Percentiles rank a stretch among this genome's conserved stretches.
Evolutionary conservation across 352 stramenopile genomes (phyloP).

Genomic region (Phytophthora uliginosa): DNA sequence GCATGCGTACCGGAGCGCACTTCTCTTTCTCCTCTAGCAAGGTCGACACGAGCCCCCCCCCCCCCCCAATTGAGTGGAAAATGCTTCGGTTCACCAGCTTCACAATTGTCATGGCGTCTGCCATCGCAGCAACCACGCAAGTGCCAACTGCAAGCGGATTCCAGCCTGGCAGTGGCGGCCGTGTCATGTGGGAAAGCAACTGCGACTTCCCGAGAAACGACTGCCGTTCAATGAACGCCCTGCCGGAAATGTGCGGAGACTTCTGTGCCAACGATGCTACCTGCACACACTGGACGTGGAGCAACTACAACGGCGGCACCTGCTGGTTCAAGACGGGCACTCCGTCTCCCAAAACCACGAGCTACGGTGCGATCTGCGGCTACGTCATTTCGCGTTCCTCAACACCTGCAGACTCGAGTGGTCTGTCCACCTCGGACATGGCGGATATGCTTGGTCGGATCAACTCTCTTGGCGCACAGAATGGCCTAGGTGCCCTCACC

Average conservation of each 20-base stretch:
- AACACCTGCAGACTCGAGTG: constrained; percentile 16
- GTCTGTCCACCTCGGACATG: constrained; percentile 25
- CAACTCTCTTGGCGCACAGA: constrained; percentile 48
- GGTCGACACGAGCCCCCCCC: background rate
- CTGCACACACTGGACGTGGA: constrained; percentile 44
- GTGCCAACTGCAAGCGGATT: constrained; percentile 16
- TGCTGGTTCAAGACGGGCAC: constrained; percentile 42
- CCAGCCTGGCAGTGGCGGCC: constrained; percentile 23
- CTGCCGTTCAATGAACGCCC: constrained; percentile 18
- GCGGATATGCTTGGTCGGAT: constrained; percentile 46
- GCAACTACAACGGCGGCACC: constrained; percentile 40
- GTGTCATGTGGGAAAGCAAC: constrained; percentile 38
- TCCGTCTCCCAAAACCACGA: constrained; percentile 11
- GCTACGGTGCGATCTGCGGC: constrained; percentile 31
- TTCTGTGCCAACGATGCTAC: constrained; percentile 28
- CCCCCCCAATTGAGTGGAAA: background rate
- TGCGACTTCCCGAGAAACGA: constrained; percentile 36
- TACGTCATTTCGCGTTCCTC: constrained; percentile 35
- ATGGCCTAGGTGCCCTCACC: constrained; percentile 37
- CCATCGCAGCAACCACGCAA: constrained; percentile 1
- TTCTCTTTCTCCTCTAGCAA: constrained; percentile 12
- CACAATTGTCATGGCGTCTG: background rate
- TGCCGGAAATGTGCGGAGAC: constrained; percentile 39
- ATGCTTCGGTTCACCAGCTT: constrained; percentile 15
- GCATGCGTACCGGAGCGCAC: background rate